phyloP scores from a whole-genome alignment of 2,329 filamentous ascomycete genomes.

The Mollisiaceae sp. region DNA sequence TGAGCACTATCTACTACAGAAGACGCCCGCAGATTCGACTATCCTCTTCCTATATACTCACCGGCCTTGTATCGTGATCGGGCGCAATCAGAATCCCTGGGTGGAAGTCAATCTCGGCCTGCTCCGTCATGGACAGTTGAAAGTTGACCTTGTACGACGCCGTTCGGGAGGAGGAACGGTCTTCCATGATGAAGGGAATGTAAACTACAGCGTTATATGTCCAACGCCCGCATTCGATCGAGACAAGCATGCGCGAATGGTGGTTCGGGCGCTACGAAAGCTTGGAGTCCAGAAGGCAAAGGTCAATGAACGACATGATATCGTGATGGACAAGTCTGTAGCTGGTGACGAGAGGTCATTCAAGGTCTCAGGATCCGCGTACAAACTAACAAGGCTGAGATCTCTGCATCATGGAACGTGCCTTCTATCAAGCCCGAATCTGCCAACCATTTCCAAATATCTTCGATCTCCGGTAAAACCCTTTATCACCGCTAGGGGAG shows the following conservation, averaged over 20 bases:
- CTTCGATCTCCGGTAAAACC: conserved; percentile 78
- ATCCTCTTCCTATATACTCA: conserved; percentile 91
- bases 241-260: conserved; percentile 89
- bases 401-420: conserved; percentile 94
- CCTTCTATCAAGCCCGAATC: conserved; percentile 77
- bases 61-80: conserved; percentile 84
- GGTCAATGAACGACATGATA: conserved; percentile 93
- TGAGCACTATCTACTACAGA: conserved; percentile 86
- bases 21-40: conserved; percentile 71
- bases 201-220: conserved; percentile 93
- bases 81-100: conserved; percentile 98
- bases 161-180: conserved; percentile 91
- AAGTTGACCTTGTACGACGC: conserved; percentile 73
- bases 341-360: conserved; percentile 44
- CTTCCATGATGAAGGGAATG: conserved; percentile 90
- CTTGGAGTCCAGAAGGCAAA: conserved; percentile 64
- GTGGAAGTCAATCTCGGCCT: conserved; percentile 79
- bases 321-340: conserved; percentile 68
- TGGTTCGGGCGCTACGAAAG: conserved; percentile 76
- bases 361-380: conserved; percentile 94
- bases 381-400: conserved; percentile 82
- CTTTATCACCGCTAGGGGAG: conserved; percentile 81
- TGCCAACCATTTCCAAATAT: conserved; percentile 70
- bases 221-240: conserved; percentile 79
- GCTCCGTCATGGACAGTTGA: conserved; percentile 46